A percentile compares a stretch with the other conserved stretches of the same genome.
phyloP scores from a whole-genome alignment of 2,329 filamentous ascomycete species.

The Penicillium sp. region DNA sequence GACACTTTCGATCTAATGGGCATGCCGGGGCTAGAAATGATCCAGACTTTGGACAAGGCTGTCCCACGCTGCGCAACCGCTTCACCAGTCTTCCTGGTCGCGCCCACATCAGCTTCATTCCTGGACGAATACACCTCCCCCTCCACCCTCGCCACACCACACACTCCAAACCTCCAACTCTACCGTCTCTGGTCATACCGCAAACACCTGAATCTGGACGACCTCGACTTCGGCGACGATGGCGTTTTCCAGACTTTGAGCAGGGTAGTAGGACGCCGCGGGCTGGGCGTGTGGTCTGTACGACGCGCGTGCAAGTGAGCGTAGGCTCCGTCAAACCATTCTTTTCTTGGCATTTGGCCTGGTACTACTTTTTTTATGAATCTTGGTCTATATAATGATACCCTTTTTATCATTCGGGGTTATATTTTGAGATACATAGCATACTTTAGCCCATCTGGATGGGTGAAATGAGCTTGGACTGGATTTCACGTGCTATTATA shows the following conservation, averaged over 20 bases:
- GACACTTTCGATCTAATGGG: conserved; percentile 51
- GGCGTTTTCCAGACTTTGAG: conserved; percentile 46
- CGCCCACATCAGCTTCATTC: conserved; percentile 45
- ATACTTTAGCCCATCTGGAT: background rate
- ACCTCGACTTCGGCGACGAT: conserved; percentile 51
- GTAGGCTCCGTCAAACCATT: background rate
- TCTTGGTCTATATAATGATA: background rate
- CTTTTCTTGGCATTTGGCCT: background rate
- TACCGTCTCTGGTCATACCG: conserved; percentile 45
- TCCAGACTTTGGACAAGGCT: conserved; percentile 36
- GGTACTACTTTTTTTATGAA: background rate
- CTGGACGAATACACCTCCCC: conserved; percentile 38
- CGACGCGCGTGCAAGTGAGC: conserved; percentile 30
- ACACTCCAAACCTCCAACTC: conserved; percentile 30
- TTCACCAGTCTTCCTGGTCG: conserved; percentile 43
- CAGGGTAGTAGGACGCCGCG: conserved; percentile 49
- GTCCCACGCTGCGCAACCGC: conserved; percentile 32
- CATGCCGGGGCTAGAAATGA: conserved; percentile 42
- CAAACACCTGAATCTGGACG: conserved; percentile 52
- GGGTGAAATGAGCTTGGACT: background rate
- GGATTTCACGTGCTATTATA: too few relatives aligned
- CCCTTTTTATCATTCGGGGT: background rate
- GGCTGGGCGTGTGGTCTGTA: conserved; percentile 51
- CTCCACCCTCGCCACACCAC: conserved; percentile 4
- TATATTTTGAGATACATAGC: background rate